Evolutionary conservation across 2,329 filamentous ascomycete species (phyloP).

Genomic region (Coleophoma crateriformis): DNA sequence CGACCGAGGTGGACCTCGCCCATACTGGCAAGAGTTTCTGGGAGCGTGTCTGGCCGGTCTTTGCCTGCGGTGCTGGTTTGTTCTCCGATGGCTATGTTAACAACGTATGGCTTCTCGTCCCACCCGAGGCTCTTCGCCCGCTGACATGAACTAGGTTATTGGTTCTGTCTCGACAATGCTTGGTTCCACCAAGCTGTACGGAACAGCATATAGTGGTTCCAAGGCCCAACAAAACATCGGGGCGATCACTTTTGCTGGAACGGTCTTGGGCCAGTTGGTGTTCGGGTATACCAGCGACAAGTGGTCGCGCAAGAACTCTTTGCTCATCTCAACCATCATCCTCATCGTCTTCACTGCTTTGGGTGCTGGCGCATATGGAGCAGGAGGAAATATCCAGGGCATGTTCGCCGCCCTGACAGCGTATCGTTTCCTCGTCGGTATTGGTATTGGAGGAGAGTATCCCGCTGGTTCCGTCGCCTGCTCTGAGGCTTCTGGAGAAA

Average conservation of each 20-base stretch:
- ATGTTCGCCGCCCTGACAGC: constrained; percentile 76
- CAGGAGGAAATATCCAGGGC: constrained; percentile 59
- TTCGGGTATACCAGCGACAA: constrained; percentile 81
- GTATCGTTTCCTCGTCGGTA: constrained; percentile 76
- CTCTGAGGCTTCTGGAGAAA: constrained; percentile 77
- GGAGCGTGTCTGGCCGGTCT: constrained; percentile 33
- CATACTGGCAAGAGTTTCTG: neutral
- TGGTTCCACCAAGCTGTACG: constrained; percentile 51
- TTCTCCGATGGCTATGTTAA: constrained; percentile 93
- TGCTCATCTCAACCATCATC: constrained; percentile 76
- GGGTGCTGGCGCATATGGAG: constrained; percentile 70
- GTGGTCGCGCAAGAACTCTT: constrained; percentile 77
- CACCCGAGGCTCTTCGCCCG: neutral
- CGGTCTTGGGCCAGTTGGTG: constrained; percentile 72
- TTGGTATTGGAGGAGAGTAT: constrained; percentile 76
- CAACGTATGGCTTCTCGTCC: constrained; percentile 48
- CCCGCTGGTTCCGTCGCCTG: constrained; percentile 79
- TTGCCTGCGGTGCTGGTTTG: constrained; percentile 83
- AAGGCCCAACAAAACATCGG: constrained; percentile 68
- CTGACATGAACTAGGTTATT: constrained; percentile 56
- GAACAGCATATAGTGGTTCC: constrained; percentile 61
- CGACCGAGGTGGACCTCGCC: neutral
- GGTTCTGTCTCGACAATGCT: constrained; percentile 82
- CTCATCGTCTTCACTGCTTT: constrained; percentile 81
- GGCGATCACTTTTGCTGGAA: constrained; percentile 81